These are phyloP conservation scores for Trichothecium sympodiale DNA, from an alignment of 2,329 filamentous ascomycete genomes.

Conservation along the genomic window DNA sequence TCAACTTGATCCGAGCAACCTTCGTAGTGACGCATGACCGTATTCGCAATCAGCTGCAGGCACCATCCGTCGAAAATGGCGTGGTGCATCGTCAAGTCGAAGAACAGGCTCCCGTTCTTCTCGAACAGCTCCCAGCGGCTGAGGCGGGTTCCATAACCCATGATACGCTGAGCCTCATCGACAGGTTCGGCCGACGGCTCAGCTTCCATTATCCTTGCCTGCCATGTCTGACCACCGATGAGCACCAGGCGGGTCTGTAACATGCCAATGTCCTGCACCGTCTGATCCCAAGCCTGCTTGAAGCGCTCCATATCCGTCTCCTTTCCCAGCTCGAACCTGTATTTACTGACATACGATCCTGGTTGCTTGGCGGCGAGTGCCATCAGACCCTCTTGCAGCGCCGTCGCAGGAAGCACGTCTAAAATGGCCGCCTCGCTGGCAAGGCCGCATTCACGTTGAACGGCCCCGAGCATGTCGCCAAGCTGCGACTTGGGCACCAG, in stretches of 20 bases:
- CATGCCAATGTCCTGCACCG: neutral
- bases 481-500: too few species aligned
- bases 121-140: neutral
- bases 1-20: neutral
- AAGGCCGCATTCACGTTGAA: too few species aligned
- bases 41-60: slow-evolving; percentile 22
- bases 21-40: slow-evolving; percentile 5
- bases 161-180: too few species aligned
- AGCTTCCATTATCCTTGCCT: slow-evolving; percentile 3
- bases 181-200: too few species aligned
- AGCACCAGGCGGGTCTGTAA: slow-evolving; percentile 5
- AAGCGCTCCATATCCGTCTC: neutral
- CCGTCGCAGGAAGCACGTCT: slow-evolving; percentile 37
- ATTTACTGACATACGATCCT: neutral
- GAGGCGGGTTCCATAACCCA: too few species aligned
- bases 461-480: too few species aligned
- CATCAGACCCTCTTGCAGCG: slow-evolving; percentile 37
- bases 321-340: neutral
- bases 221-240: neutral
- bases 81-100: slow-evolving; percentile 19
- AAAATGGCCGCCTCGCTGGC: too few species aligned
- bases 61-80: slow-evolving; percentile 41
- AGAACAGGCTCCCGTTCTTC: neutral
- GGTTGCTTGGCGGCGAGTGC: slow-evolving; percentile 20
- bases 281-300: neutral